Conservation (phyloP, 1,284 basidiomycete species). For the Ganoderma lingzhi region DNA sequence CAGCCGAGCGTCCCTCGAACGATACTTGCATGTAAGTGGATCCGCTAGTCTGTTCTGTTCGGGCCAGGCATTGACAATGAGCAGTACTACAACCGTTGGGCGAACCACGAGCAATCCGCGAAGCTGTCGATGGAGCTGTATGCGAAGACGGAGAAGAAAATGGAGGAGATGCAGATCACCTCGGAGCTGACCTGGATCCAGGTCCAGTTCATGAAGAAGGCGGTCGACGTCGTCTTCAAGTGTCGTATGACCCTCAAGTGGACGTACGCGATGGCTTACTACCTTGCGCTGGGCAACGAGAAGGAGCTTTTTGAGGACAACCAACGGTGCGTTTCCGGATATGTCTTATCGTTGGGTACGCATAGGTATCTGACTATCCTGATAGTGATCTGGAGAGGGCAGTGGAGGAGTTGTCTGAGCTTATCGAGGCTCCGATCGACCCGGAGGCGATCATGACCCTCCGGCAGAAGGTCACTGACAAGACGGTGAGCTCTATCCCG, state of each 20-base stretch:
- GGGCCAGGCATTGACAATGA: slow-evolving; percentile 12
- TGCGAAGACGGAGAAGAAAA: slow-evolving; percentile 97
- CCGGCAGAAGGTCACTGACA: slow-evolving; percentile 93
- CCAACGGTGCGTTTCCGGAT: slow-evolving; percentile 68
- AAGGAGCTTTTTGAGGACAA: slow-evolving; percentile 99
- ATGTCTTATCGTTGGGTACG: not conserved
- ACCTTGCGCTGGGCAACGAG: slow-evolving; percentile 87
- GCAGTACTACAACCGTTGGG: slow-evolving; percentile 97
- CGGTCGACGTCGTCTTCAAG: slow-evolving; percentile 89
- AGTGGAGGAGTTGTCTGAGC: slow-evolving; percentile 93
- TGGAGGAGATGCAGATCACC: slow-evolving; percentile 98
- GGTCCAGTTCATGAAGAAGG: slow-evolving; percentile 98
- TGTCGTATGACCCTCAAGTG: slow-evolving; percentile 98
- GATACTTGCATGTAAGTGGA: slow-evolving; percentile 92
- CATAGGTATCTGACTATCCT: slow-evolving; percentile 12
- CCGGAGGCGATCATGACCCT: slow-evolving; percentile 83
- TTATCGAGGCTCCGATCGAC: slow-evolving; percentile 92
- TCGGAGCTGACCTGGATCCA: slow-evolving; percentile 97
- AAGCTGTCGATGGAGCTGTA: slow-evolving; percentile 95
- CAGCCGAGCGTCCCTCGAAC: slow-evolving; percentile 89
- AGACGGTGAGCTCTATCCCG: slow-evolving; percentile 66
- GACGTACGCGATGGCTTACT: slow-evolving; percentile 99
- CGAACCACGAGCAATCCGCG: slow-evolving; percentile 98
- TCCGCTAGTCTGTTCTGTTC: slow-evolving; percentile 2
- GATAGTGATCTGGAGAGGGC: slow-evolving; percentile 91